Conservation (phyloP, 495 filamentous ascomycete species). For the Penicillium fimorum region DNA sequence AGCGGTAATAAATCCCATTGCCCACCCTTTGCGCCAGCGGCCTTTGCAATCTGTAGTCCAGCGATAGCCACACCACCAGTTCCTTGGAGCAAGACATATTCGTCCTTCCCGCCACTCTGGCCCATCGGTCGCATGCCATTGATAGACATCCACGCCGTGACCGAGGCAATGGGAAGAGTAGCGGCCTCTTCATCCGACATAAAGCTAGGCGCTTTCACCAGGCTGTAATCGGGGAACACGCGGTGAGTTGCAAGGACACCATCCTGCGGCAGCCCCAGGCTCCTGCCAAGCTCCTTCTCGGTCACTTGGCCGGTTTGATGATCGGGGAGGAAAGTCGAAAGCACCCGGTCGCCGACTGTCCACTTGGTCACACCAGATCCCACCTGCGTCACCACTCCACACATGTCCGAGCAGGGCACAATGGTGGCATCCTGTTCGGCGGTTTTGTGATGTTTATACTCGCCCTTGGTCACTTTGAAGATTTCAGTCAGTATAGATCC, state of each 20-base stretch:
- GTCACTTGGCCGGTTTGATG: conserved; percentile 64
- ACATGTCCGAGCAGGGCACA: conserved; percentile 72
- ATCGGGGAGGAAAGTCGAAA: conserved; percentile 73
- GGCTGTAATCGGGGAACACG: conserved; percentile 60
- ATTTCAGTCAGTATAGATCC: background rate
- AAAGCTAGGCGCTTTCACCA: conserved; percentile 63
- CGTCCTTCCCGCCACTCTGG: conserved; percentile 59
- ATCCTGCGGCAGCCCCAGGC: conserved; percentile 64
- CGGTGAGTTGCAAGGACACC: conserved; percentile 70
- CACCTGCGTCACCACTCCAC: conserved; percentile 64
- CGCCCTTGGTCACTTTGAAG: conserved; percentile 49
- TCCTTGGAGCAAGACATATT: conserved; percentile 72
- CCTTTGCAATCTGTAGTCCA: conserved; percentile 77
- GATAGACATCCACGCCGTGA: conserved; percentile 81
- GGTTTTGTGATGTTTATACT: conserved; percentile 55
- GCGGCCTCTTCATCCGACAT: conserved; percentile 62
- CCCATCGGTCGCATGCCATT: conserved; percentile 61
- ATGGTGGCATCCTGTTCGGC: conserved; percentile 47
- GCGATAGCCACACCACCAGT: conserved; percentile 79
- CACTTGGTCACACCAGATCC: conserved; percentile 64
- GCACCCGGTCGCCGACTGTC: conserved; percentile 66
- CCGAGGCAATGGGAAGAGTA: conserved; percentile 65
- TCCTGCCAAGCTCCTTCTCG: conserved; percentile 42
- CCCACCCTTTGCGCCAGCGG: conserved; percentile 63
- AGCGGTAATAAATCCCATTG: background rate